These are phyloP conservation scores for Strobilomyces confusus DNA, from an alignment of 768 basidiomycete genomes.

Conservation along the genomic window DNA sequence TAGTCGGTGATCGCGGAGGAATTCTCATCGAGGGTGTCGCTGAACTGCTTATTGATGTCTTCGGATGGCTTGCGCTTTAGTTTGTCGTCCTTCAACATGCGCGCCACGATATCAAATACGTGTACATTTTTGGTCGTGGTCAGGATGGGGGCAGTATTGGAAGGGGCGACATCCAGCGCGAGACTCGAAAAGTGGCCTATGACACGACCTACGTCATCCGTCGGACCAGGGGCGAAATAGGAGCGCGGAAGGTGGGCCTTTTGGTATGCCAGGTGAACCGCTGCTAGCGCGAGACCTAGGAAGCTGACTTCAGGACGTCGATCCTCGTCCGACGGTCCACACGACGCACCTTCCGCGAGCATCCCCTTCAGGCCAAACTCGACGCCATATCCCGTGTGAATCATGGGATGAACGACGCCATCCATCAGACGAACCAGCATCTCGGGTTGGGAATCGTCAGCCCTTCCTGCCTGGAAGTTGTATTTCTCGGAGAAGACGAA, in stretches of 20 bases:
- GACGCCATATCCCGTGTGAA: constrained; percentile 57
- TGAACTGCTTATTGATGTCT: constrained; percentile 23
- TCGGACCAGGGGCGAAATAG: constrained; percentile 2
- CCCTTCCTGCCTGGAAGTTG: constrained; percentile 18
- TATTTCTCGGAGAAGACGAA: constrained; percentile 31
- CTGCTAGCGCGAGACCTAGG: constrained; percentile 24
- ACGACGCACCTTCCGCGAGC: constrained; percentile 51
- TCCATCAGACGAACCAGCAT: constrained; percentile 50
- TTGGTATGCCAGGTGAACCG: constrained; percentile 32
- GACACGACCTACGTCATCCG: background rate
- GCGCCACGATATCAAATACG: constrained; percentile 48
- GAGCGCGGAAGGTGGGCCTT: constrained; percentile 28
- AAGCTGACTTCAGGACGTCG: background rate
- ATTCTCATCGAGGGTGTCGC: background rate
- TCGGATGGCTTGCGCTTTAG: constrained; percentile 16
- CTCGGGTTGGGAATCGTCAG: constrained; percentile 33
- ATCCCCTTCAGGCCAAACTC: constrained; percentile 65
- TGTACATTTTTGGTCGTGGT: constrained; percentile 12
- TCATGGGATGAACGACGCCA: constrained; percentile 58
- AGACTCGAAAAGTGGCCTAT: constrained; percentile 3
- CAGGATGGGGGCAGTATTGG: background rate
- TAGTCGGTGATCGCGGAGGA: constrained; percentile 6
- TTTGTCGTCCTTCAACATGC: constrained; percentile 45
- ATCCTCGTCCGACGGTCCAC: background rate
- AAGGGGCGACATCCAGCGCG: constrained; percentile 1